phyloP scores from a whole-genome alignment of 2,329 filamentous ascomycete genomes.

The Catunica adiposa region DNA sequence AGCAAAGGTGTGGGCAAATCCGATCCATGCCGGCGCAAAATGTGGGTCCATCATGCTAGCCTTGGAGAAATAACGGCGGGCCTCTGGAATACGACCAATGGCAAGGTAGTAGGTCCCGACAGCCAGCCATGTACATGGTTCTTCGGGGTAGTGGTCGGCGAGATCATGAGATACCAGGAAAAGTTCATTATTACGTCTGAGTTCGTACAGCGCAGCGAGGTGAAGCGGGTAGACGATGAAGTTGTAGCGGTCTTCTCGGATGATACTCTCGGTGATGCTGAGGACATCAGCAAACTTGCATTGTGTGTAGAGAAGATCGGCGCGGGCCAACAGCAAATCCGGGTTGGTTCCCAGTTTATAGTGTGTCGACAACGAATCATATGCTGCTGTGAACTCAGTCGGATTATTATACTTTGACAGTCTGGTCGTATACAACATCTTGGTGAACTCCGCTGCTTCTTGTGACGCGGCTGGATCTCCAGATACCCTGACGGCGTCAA shows the following conservation, averaged over 20 bases:
- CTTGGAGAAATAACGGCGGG: constrained; percentile 90
- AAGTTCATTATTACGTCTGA: constrained; percentile 69
- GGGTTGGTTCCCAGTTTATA: constrained; percentile 77
- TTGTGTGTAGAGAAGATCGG: constrained; percentile 84
- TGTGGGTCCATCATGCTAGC: constrained; percentile 95
- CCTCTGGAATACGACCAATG: constrained; percentile 79
- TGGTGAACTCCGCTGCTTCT: constrained; percentile 84
- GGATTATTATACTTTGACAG: constrained; percentile 91
- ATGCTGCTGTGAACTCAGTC: constrained; percentile 63
- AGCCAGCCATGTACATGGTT: constrained; percentile 83
- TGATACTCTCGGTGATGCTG: constrained; percentile 64
- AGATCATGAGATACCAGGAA: constrained; percentile 88
- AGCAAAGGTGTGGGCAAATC: constrained; percentile 95
- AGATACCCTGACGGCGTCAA: constrained; percentile 58
- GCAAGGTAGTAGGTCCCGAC: constrained; percentile 90
- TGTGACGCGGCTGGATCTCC: constrained; percentile 53
- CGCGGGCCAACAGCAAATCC: constrained; percentile 76
- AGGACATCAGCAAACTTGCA: constrained; percentile 84
- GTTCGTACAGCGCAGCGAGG: constrained; percentile 77
- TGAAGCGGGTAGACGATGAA: constrained; percentile 81
- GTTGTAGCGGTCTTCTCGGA: constrained; percentile 74
- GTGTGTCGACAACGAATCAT: constrained; percentile 82
- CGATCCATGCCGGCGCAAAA: constrained; percentile 95
- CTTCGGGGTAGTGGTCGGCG: constrained; percentile 77
- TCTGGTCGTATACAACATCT: constrained; percentile 88